A percentile compares a stretch with the other conserved stretches of the same genome.
Evolutionary conservation across 2,329 filamentous ascomycete genomes (phyloP).

Genomic region (Aureobasidium sp.): DNA sequence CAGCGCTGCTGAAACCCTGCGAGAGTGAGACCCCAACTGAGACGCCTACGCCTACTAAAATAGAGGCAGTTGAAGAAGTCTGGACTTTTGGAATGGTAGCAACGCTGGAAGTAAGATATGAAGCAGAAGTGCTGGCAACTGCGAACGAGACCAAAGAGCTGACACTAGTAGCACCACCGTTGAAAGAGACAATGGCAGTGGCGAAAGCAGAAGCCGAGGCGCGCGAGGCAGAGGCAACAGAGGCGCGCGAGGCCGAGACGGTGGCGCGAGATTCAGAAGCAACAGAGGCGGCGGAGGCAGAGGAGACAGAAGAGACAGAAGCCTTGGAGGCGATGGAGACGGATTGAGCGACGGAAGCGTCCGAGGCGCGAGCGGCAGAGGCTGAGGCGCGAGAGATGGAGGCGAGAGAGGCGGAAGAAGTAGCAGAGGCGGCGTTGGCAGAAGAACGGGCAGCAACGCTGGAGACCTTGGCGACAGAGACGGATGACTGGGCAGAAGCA

Average conservation of each 20-base stretch:
- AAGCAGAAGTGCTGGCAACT: not conserved
- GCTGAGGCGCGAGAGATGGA: slow-evolving; percentile 15
- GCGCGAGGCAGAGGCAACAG: slow-evolving; percentile 6
- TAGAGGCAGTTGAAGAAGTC: too few species aligned
- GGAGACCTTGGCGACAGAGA: slow-evolving; percentile 8
- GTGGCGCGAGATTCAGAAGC: slow-evolving; percentile 14
- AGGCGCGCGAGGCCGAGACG: slow-evolving; percentile 11
- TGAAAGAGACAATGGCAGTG: slow-evolving; percentile 15
- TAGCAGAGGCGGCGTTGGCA: not conserved
- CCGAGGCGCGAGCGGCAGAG: slow-evolving; percentile 12
- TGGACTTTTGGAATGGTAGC: too few species aligned
- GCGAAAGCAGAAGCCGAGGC: slow-evolving; percentile 14
- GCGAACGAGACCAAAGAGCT: not conserved
- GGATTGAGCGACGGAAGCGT: not conserved
- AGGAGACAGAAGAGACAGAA: slow-evolving; percentile 3
- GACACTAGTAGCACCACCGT: too few species aligned
- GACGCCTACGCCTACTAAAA: too few species aligned
- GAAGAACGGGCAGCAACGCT: slow-evolving; percentile 1
- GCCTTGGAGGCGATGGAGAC: not conserved
- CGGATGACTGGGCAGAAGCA: slow-evolving; percentile 5
- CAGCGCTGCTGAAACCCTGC: too few species aligned
- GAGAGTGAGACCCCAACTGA: too few species aligned
- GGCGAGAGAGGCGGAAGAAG: slow-evolving; percentile 8
- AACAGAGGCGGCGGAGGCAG: not conserved
- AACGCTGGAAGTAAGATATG: too few species aligned